Evolutionary conservation across 2,329 filamentous ascomycete species (phyloP), one percentile per base, ranked within the genome.

Genomic region (Saccharata proteae): DNA sequence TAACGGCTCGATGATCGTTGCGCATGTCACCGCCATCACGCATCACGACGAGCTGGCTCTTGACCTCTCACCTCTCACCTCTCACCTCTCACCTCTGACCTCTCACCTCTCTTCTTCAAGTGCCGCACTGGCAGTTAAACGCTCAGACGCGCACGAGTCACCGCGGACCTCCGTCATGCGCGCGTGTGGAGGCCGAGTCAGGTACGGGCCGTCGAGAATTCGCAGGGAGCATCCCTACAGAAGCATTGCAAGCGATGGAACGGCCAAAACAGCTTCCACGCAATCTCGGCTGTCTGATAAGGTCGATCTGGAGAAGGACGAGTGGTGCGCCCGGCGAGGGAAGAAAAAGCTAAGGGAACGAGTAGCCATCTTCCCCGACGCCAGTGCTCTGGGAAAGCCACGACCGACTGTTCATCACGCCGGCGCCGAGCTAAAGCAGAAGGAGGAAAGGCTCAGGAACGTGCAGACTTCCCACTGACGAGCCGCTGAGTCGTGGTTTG

Each of bases 361-460:
- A 54, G 40, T 11, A 31, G 36, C 29, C 30, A n/a, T 36, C 40
- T 55, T 57, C 53, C 53, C 53, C 53, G 53, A 46, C 45, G 43
- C 49, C 37, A 40, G 37, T 36, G 49, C 48, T 47, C 46, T 32
- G 18, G 28, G 27, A 30, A 13, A 21, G 28, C n/a, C 28, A 31
- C 28, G 24, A 23, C 18, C 21, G 31, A 23, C 13, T 13, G 9
- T 10, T 17, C 4, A 14, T 11, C 16, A 5, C 27, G 12, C 24
- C 26, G 26, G 18, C 21, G 27, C 27, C 26, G 17, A 25, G 22
- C 36, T 28, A 24, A 30, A 26, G 24, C 24, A 19, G 29, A 31
- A 34, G 27, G 29, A 30, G 20, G 19, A 34, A 38, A 20, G 16
- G 19, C 29, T 35, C 34, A 38, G 38, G 27, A 24, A 32, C 24